Conservation (phyloP, 2,329 filamentous ascomycete genomes). For the Pseudogymnoascus sp. region DNA sequence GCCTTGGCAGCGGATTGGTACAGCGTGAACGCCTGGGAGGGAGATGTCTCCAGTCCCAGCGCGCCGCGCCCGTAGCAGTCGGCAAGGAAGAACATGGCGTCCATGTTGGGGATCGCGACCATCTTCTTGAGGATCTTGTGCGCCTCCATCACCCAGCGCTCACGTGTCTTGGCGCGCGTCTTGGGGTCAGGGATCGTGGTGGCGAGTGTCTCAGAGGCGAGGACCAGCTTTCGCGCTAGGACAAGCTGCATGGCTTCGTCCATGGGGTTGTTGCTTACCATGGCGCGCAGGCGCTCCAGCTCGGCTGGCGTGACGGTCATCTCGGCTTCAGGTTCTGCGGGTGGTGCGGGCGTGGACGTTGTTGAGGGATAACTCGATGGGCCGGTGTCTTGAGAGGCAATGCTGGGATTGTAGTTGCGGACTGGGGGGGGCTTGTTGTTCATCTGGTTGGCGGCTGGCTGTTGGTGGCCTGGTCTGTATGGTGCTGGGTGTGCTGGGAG, state of each 20-base stretch:
- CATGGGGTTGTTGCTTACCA: constrained; percentile 60
- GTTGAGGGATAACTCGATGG: not conserved
- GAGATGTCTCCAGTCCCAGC: constrained; percentile 71
- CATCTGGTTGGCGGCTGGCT: constrained; percentile 46
- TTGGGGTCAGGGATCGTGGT: constrained; percentile 58
- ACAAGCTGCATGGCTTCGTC: constrained; percentile 65
- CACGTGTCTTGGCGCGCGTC: constrained; percentile 64
- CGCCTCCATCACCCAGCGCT: constrained; percentile 77
- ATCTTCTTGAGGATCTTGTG: constrained; percentile 91
- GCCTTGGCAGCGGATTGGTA: constrained; percentile 92
- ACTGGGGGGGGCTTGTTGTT: constrained; percentile 49
- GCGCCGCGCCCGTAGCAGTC: constrained; percentile 79
- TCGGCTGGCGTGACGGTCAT: constrained; percentile 68
- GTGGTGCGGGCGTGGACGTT: constrained; percentile 11
- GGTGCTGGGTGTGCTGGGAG: constrained; percentile 55
- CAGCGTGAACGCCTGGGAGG: constrained; percentile 85
- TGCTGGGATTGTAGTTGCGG: constrained; percentile 28
- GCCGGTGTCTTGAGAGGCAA: constrained; percentile 5
- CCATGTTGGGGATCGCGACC: constrained; percentile 60
- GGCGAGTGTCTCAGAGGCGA: constrained; percentile 72
- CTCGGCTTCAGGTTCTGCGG: constrained; percentile 22
- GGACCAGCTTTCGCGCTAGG: constrained; percentile 75
- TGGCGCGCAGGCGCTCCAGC: constrained; percentile 63
- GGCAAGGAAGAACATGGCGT: constrained; percentile 90
- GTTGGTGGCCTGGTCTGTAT: constrained; percentile 48